These are phyloP conservation scores for Pythium phragmitis DNA, from an alignment of 352 stramenopile genomes.

Conservation along the genomic window DNA sequence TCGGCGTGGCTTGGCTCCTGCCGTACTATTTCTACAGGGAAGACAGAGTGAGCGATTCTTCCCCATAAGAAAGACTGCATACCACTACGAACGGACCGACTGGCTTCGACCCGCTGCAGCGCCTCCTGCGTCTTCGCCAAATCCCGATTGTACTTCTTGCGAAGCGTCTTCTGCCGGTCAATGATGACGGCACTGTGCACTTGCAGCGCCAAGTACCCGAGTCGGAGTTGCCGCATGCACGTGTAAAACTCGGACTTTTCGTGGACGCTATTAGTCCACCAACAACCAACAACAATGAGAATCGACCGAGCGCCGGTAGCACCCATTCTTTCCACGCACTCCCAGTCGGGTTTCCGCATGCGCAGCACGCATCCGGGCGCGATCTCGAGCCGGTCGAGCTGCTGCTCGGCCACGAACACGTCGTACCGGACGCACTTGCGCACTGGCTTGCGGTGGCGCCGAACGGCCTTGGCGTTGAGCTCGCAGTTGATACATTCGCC, in stretches of 20 bases:
- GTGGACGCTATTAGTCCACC: slow-evolving; percentile 25
- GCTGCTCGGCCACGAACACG: slow-evolving; percentile 37
- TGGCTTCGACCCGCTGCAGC: slow-evolving; percentile 39
- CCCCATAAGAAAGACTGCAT: not conserved
- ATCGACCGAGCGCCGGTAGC: not conserved
- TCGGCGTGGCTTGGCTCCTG: not conserved
- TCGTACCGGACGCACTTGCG: slow-evolving; percentile 53
- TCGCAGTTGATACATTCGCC: slow-evolving; percentile 61
- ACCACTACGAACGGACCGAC: slow-evolving; percentile 27
- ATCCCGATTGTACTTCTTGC: slow-evolving; percentile 53
- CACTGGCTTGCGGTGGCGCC: slow-evolving; percentile 18
- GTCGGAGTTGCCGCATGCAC: slow-evolving; percentile 55
- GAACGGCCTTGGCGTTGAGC: slow-evolving; percentile 38
- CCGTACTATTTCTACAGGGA: not conserved
- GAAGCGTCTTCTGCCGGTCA: slow-evolving; percentile 37
- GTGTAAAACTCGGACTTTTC: slow-evolving; percentile 55
- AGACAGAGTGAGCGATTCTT: too few relatives aligned
- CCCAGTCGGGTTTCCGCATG: slow-evolving; percentile 62
- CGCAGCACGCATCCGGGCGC: slow-evolving; percentile 41
- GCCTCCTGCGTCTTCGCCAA: slow-evolving; percentile 43
- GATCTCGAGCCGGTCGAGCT: slow-evolving; percentile 43
- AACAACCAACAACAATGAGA: not conserved
- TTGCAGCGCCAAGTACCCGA: slow-evolving; percentile 40
- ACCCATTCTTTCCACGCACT: slow-evolving; percentile 30
- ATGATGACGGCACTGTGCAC: slow-evolving; percentile 32